Base-by-base conservation (phyloP, 2,329 filamentous ascomycete species). In the Arthroderma sp. region DNA sequence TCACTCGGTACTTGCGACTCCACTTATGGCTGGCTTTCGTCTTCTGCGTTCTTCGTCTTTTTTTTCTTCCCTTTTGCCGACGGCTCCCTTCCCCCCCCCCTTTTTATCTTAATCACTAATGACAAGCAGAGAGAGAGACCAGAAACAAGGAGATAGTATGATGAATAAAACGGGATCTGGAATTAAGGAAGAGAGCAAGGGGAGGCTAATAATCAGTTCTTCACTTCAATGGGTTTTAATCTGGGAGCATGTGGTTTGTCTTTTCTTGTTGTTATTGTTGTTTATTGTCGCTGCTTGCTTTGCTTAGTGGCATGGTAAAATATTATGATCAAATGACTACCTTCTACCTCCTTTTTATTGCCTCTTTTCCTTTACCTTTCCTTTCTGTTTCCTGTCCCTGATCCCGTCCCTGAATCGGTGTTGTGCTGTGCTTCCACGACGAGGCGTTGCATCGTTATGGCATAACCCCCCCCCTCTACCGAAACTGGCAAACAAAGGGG, bases 261-360 rank as follows among this genome's bases (percentile, higher is more conserved):
- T 31, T 51, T 49, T 31, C 15, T 31, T 49, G 44, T 25, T 47
- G 19, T 23, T 47, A 21, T 47, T 21, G n/a, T 23, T 51, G 44
- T 31, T 51, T 38, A 38, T 38, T 38, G 35, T 13, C 35, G 35
- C 23, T 51, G 25, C 44, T 49, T 31, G 15, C 6, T 23, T 31
- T 51, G 11, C 44, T 33, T 31, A 28, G 43, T 25, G 23, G 44
- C 23, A 31, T 31, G 44, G 44, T 51, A 33, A 9, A 28, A 51
- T 31, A 51, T 51, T n/a, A 51, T 31, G 44, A 51, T 33, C 44
- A 51, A 51, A 51, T 51, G 44, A 51, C 44, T 33, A 13, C 35
- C 35, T 38, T 38, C 23, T 51, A 31, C 28, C 28, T 4, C 28
- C 7, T 7, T 31, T 31, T 31, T 7, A 4, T 31, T 7, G 28